Percentiles rank a stretch among this genome's conserved stretches.
Conservation (phyloP, 805 yeast species). For the Lipomyces anomalus region DNA sequence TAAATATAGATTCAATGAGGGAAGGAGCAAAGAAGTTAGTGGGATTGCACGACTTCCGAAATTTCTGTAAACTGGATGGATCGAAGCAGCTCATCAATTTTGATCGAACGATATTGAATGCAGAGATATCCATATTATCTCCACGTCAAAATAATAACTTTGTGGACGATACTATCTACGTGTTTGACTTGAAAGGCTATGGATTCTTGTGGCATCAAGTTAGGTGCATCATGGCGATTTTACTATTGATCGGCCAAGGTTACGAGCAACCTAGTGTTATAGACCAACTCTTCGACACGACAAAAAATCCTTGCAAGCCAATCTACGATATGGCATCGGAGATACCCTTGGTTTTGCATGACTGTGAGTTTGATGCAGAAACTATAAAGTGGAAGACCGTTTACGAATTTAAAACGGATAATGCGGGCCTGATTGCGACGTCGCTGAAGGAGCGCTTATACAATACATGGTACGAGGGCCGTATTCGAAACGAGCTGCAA, state of each 20-base stretch:
- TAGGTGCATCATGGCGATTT: constrained; percentile 83
- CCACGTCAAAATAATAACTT: constrained; percentile 24
- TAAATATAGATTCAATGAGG: constrained; percentile 64
- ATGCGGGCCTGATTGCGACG: constrained; percentile 9
- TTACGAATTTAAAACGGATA: constrained; percentile 46
- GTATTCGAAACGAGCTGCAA: constrained; percentile 51
- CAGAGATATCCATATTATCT: constrained; percentile 49
- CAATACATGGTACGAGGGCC: constrained; percentile 51
- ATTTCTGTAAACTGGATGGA: constrained; percentile 91
- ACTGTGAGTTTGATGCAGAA: constrained; percentile 62
- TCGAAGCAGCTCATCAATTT: constrained; percentile 84
- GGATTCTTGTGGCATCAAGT: constrained; percentile 99
- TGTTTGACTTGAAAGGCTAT: constrained; percentile 73
- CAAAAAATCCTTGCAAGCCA: constrained; percentile 60
- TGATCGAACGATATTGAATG: constrained; percentile 52
- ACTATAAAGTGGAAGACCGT: constrained; percentile 38
- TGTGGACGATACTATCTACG: constrained; percentile 43
- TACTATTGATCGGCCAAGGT: constrained; percentile 74
- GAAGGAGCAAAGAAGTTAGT: constrained; percentile 55
- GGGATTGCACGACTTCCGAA: constrained; percentile 87
- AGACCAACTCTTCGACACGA: constrained; percentile 52
- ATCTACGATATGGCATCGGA: constrained; percentile 85
- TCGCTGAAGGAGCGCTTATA: constrained; percentile 25
- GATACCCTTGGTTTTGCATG: constrained; percentile 76
- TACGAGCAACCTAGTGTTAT: constrained; percentile 60